Evolutionary conservation across 345 rosid genomes (phyloP).

Genomic region (Nephelium lappaceum): DNA sequence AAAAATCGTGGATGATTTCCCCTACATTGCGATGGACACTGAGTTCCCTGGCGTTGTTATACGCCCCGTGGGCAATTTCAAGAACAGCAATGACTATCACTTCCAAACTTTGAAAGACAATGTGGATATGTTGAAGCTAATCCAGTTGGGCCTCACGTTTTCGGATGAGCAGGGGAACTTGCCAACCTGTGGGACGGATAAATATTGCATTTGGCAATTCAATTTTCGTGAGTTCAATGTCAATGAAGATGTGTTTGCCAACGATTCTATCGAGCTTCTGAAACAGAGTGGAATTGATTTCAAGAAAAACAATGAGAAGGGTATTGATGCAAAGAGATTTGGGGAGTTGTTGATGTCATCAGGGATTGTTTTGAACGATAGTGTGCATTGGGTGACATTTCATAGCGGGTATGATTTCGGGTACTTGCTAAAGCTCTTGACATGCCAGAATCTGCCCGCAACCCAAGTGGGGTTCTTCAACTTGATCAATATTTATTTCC

Average conservation of each 20-base stretch:
- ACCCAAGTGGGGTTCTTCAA: conserved; percentile 61
- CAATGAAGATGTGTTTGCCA: conserved; percentile 61
- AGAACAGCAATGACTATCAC: conserved; percentile 63
- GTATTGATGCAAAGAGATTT: conserved; percentile 62
- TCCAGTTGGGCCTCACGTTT: conserved; percentile 84
- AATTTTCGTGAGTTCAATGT: conserved; percentile 75
- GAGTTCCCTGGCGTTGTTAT: conserved; percentile 87
- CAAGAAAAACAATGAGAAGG: conserved; percentile 57
- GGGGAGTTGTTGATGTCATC: conserved; percentile 89
- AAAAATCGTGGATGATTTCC: conserved; percentile 68
- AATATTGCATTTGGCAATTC: conserved; percentile 87
- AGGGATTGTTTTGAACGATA: conserved; percentile 79
- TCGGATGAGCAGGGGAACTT: conserved; percentile 80
- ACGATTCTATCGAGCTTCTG: conserved; percentile 81
- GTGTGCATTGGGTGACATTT: conserved; percentile 85
- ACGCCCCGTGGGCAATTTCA: conserved; percentile 73
- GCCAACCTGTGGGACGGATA: conserved; percentile 79
- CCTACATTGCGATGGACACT: conserved; percentile 87
- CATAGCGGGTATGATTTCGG: conserved; percentile 97
- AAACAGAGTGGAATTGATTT: conserved; percentile 78
- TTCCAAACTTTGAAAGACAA: conserved; percentile 78
- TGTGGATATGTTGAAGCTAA: conserved; percentile 77
- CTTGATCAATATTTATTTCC: conserved; percentile 69
- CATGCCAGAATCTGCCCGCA: conserved; percentile 65
- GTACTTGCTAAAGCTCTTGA: conserved; percentile 81